phyloP scores from a whole-genome alignment of 306 rosid genomes.

The Rosa lucieae region DNA sequence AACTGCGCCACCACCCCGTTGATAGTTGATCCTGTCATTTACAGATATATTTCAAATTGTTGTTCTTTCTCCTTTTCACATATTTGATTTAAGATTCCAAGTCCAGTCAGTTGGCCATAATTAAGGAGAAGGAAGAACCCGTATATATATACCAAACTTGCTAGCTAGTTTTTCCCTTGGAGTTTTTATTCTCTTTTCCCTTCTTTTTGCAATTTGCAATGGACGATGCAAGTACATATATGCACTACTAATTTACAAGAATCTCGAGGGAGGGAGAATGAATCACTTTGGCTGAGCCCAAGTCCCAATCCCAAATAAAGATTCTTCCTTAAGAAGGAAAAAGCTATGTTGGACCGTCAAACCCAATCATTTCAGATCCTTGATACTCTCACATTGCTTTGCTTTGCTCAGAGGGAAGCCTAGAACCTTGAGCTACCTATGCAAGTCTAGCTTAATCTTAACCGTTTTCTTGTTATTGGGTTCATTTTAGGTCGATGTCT shows the following conservation, averaged over 20 bases:
- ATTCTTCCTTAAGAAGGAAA: neutral
- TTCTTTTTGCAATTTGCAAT: neutral
- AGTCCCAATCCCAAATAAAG: conserved; percentile 5
- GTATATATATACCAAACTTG: conserved; percentile 38
- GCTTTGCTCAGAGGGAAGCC: conserved; percentile 47
- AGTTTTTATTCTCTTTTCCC: conserved; percentile 9
- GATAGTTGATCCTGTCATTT: too few relatives aligned
- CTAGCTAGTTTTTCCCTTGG: neutral
- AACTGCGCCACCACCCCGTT: conserved; percentile 44
- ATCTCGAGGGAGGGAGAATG: conserved; percentile 3
- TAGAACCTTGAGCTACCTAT: conserved; percentile 33
- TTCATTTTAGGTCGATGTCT: neutral
- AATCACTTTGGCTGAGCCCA: neutral
- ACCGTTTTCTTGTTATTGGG: neutral
- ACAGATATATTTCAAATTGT: too few relatives aligned
- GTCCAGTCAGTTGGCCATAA: too few relatives aligned
- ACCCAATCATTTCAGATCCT: conserved; percentile 59
- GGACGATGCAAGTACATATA: too few relatives aligned
- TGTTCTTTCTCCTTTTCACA: too few relatives aligned
- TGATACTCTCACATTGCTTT: conserved; percentile 29
- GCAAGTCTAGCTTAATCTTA: too few relatives aligned
- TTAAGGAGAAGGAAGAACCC: neutral
- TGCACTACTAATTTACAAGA: neutral
- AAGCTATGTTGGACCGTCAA: conserved; percentile 71
- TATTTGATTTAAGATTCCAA: too few relatives aligned